These are phyloP conservation scores for Sporothrix phasma DNA, from an alignment of 2,329 filamentous ascomycete genomes.

Conservation along the genomic window DNA sequence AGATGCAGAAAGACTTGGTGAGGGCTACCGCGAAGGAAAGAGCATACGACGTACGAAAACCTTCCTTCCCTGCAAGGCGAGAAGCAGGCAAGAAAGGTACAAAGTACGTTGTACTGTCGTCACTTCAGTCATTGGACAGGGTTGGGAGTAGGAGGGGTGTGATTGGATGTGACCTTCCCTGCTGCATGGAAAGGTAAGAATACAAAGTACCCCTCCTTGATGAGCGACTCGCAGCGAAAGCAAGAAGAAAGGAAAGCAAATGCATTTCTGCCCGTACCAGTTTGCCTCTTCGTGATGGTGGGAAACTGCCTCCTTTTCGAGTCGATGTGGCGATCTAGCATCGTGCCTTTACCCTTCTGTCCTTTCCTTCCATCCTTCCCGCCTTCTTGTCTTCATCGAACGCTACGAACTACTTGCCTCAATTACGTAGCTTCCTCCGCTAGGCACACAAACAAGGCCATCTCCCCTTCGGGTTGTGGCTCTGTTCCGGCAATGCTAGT, in stretches of 20 bases:
- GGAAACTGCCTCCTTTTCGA: background rate
- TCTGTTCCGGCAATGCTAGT: background rate
- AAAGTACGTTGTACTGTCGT: background rate
- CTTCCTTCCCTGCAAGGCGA: background rate
- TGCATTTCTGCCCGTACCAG: background rate
- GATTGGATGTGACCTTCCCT: background rate
- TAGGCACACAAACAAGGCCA: background rate
- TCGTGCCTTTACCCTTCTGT: background rate
- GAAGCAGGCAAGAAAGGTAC: too few species aligned
- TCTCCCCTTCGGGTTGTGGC: background rate
- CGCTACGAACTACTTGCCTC: background rate
- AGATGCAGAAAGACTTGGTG: background rate
- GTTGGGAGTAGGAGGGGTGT: background rate
- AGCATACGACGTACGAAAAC: too few species aligned
- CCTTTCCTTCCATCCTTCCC: background rate
- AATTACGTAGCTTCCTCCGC: background rate
- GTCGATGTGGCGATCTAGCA: background rate
- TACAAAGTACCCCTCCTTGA: conserved; percentile 5
- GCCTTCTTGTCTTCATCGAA: background rate
- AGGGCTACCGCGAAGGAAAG: too few species aligned
- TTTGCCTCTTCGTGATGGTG: background rate
- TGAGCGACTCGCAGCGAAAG: background rate
- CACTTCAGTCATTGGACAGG: background rate
- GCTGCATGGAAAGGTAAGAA: conserved; percentile 1
- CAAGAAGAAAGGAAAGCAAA: background rate